Evolutionary conservation across 1,139 yeast species (phyloP), one percentile per base, ranked within the genome.

Genomic region (Scheffersomyces titani): DNA sequence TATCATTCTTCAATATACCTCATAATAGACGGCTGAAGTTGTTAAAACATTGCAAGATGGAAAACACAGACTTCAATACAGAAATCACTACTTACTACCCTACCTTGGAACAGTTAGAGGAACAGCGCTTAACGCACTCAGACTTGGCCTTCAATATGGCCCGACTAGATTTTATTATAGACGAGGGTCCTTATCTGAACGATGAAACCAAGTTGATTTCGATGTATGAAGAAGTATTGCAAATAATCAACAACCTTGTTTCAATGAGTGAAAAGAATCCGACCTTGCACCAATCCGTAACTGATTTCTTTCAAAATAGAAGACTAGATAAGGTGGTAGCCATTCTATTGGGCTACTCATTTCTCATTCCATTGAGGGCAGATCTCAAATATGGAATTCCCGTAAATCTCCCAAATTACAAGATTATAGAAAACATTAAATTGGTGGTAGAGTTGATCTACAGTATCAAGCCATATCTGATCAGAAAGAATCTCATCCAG

Each of bases 91-190:
- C 50, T 24, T 19, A 18, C 22, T 18, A 46, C 44, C 13, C 47
- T 30, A 21, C 30, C 44, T 44, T 53, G 52, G 50, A 52, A 44
- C n/a, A 50, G 51, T 20, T 52, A 49, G 30, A 40, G 47, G 46
- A 16, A 13, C 24, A 46, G 49, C 49, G 49, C 24, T 22, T 46
- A 46, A 46, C 20, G 19, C 24, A 46, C 7, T 22, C 20, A 6
- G 22, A 46, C 18, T 51, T 40, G 21, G 52, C 61, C 5, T 50
- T 52, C 44, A 51, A 47, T 11, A 50, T 54, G 19, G 63, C 63
- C 21, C 52, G 52, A 13, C 53, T 59, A 9, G 59, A 55, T 18
- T 46, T 47, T 19, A 36, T 59, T 40, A 36, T 54, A 2, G 45
- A 45, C 30, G 57, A 55, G 21, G 57, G 55, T 44, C 56, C 57